phyloP scores from a whole-genome alignment of 108 stramenopile genomes.

The Cylindrotheca fusiformis region DNA sequence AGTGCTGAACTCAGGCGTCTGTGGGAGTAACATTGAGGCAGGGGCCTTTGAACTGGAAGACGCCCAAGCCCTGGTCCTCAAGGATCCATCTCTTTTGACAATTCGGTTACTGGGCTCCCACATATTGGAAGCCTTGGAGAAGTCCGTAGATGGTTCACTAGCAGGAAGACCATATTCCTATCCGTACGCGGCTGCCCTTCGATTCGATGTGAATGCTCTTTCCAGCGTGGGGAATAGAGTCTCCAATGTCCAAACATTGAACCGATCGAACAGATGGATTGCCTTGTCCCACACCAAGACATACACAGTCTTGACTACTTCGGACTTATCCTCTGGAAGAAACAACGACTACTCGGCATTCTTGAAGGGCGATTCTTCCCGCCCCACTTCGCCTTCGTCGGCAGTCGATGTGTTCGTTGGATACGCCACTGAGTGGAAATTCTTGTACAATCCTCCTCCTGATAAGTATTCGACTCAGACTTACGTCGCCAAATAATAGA shows the following conservation, averaged over 20 bases:
- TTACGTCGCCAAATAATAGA: background rate
- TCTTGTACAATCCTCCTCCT: conserved; percentile 16
- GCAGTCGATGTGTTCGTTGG: too few relatives aligned
- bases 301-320: conserved; percentile 39
- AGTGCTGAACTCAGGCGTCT: conserved; percentile 35
- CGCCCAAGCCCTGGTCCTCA: conserved; percentile 15
- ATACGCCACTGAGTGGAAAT: conserved; percentile 28
- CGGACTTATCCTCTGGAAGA: background rate
- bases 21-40: conserved; percentile 28
- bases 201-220: conserved; percentile 34
- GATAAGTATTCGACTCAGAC: conserved; percentile 34
- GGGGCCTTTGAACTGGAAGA: conserved; percentile 24
- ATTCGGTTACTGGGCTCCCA: conserved; percentile 30
- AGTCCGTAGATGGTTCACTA: conserved; percentile 25
- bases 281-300: conserved; percentile 18
- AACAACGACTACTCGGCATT: background rate
- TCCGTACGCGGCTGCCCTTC: conserved; percentile 47
- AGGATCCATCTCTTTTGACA: conserved; percentile 23
- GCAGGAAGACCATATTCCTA: conserved; percentile 21
- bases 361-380: conserved; percentile 7
- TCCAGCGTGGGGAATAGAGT: conserved; percentile 14
- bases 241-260: conserved; percentile 32
- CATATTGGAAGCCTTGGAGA: conserved; percentile 32
- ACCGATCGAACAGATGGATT: conserved; percentile 25
- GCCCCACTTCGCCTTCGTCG: too few relatives aligned